Base-by-base conservation (phyloP, 306 rosid species). In the Fagus crenata region DNA sequence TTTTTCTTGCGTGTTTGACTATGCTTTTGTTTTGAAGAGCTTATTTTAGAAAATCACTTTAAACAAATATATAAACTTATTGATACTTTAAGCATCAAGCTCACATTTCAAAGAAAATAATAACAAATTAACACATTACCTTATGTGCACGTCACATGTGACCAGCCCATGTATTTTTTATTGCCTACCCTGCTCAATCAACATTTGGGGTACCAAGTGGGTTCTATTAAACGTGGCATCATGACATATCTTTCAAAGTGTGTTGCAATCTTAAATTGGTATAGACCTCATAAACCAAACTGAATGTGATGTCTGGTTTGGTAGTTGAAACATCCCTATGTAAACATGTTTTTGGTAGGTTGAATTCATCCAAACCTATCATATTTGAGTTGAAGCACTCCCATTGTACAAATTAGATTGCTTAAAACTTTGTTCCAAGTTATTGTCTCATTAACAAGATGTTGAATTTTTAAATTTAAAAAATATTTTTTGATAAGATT, bases 351-450 rank as follows among this genome's bases (percentile, higher is more conserved):
- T 8, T 46, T 4, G 6, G 7, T 33, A 35, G 42, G 54, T 78
- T 42, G 63, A 54, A 18, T 79, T 49, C 59, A 36, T 55, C 71
- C 14, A 31, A n/a, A 53, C 41, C 67, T 31, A 67, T 33, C 14
- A 36, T 28, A 49, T 39, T 56, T 68, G 18, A 55, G 53, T 49
- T 56, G 59, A 67, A 72, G 18, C 40, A 22, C 63, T 43, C 43
- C 35, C 28, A 35, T 79, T 51, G 11, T 35, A 18, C 49, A 70
- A 14, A 41, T 67, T 39, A 46, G 33, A 42, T 14, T 42, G 37
- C 56, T 60, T 32, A 49, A 71, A 32, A 67, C 39, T 37, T 32
- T 63, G 81, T 80, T 81, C 82, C 18, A 42, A 73, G 73, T 64
- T 54, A 64, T 75, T 81, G 84, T 71, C 81, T 17, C 51, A n/a